phyloP scores from a whole-genome alignment of 2,329 filamentous ascomycete genomes.

The Pleoardoris graminearum region DNA sequence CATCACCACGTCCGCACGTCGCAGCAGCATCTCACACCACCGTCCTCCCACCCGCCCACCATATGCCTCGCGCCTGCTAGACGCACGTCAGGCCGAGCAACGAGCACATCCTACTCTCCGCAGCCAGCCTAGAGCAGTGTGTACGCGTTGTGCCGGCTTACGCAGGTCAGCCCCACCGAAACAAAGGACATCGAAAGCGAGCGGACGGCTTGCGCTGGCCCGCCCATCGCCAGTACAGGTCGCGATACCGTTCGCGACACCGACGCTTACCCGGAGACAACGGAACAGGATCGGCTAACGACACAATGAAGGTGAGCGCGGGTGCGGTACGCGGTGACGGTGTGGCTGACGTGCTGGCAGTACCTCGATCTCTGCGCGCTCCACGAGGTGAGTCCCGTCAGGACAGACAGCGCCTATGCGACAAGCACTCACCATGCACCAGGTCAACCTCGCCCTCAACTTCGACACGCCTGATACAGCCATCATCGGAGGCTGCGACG shows the following conservation, averaged over 20 bases:
- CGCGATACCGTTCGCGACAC: constrained; percentile 11
- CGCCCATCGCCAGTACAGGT: constrained; percentile 9
- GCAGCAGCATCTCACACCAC: constrained; percentile 15
- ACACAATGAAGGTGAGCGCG: constrained; percentile 45
- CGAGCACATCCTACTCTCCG: constrained; percentile 43
- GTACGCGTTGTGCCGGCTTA: constrained; percentile 43
- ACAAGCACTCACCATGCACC: not conserved
- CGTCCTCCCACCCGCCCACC: constrained; percentile 9
- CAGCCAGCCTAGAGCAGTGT: constrained; percentile 48
- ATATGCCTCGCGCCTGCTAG: constrained; percentile 44
- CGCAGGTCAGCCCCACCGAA: constrained; percentile 37
- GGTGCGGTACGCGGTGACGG: constrained; percentile 25
- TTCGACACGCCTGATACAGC: constrained; percentile 94
- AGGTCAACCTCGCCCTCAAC: constrained; percentile 82
- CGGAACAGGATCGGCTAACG: constrained; percentile 7
- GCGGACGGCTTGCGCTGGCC: constrained; percentile 26
- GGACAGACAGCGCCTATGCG: not conserved
- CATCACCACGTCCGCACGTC: constrained; percentile 22
- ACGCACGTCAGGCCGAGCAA: constrained; percentile 45
- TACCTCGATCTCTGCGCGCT: constrained; percentile 91
- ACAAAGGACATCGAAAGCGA: constrained; percentile 31
- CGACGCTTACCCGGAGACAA: constrained; percentile 1
- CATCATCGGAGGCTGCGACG: constrained; percentile 89
- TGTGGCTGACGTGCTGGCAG: constrained; percentile 55
- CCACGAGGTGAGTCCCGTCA: constrained; percentile 61